These are phyloP conservation scores for Boletus mariae DNA, from an alignment of 1,284 basidiomycete genomes.

Conservation along the genomic window DNA sequence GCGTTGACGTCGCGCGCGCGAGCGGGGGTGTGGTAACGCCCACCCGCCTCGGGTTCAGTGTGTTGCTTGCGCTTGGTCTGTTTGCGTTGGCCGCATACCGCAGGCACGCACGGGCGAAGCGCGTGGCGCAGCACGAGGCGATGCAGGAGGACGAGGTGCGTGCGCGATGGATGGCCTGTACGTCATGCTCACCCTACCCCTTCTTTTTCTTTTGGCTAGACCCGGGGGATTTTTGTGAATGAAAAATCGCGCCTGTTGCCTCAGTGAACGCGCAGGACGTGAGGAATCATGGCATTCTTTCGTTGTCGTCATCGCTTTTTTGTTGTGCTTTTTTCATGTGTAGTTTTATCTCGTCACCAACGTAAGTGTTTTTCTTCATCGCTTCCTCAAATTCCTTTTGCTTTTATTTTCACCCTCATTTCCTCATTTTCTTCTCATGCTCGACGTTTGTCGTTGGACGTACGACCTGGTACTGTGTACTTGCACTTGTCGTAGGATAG, in stretches of 20 bases:
- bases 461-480: no score
- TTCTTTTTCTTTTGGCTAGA: slow-evolving; percentile 1
- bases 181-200: not conserved
- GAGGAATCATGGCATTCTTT: not conserved
- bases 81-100: slow-evolving; percentile 27
- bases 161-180: not conserved
- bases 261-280: slow-evolving; percentile 3
- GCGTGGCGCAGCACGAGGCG: slow-evolving; percentile 1
- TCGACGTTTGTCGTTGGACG: no score
- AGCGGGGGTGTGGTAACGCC: slow-evolving; percentile 23
- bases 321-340: not conserved
- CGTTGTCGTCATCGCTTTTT: not conserved
- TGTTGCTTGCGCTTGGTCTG: slow-evolving; percentile 40
- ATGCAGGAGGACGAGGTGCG: slow-evolving; percentile 16
- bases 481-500: no score
- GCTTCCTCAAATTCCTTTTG: no score
- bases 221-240: slow-evolving; percentile 8
- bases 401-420: no score
- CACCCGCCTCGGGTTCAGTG: slow-evolving; percentile 38
- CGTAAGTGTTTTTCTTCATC: not conserved
- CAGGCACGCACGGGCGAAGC: slow-evolving; percentile 7
- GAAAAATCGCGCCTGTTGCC: slow-evolving; percentile 30
- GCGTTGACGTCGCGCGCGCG: not conserved
- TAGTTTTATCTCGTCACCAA: slow-evolving; percentile 1
- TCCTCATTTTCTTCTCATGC: no score